Evolutionary conservation across 1,284 basidiomycete genomes (phyloP).

Genomic region (Malassezia obtusa): DNA sequence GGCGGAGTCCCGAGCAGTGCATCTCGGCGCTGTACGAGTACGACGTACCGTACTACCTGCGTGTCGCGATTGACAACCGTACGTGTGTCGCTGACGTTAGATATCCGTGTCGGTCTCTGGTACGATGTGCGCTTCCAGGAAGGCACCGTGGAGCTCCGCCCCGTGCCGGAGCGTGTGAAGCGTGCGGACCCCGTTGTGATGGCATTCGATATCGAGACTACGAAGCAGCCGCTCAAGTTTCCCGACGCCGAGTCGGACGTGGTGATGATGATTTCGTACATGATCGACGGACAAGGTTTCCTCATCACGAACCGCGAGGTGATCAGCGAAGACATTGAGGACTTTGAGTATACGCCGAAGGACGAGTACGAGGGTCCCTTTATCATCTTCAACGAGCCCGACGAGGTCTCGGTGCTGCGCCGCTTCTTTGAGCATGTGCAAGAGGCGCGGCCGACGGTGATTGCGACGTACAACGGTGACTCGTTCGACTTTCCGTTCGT

Average conservation of each 20-base stretch:
- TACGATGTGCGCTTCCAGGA: constrained; percentile 72
- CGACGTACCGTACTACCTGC: constrained; percentile 93
- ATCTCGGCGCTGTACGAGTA: constrained; percentile 93
- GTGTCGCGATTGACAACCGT: constrained; percentile 92
- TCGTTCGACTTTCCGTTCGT: constrained; percentile 99
- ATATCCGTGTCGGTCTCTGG: constrained; percentile 94
- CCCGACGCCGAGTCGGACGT: constrained; percentile 91
- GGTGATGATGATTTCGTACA: constrained; percentile 99
- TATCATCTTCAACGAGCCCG: constrained; percentile 83
- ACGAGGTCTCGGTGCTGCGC: constrained; percentile 63
- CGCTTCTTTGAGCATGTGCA: constrained; percentile 90
- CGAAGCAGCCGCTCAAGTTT: constrained; percentile 96
- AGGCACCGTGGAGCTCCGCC: constrained; percentile 67
- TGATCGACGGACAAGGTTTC: constrained; percentile 91
- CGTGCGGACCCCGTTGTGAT: constrained; percentile 98
- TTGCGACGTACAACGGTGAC: constrained; percentile 98
- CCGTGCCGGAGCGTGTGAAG: constrained; percentile 75
- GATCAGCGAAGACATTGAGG: constrained; percentile 90
- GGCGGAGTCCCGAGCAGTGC: constrained; percentile 70
- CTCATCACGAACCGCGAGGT: constrained; percentile 97
- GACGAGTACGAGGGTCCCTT: constrained; percentile 97
- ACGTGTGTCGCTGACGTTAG: constrained; percentile 48
- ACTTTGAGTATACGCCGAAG: constrained; percentile 98
- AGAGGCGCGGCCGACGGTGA: constrained; percentile 85
- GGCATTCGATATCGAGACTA: constrained; percentile 98